Percentiles rank a stretch among this genome's conserved stretches.
Conservation (phyloP, 768 basidiomycete species). For the Hortiboletus campestris region DNA sequence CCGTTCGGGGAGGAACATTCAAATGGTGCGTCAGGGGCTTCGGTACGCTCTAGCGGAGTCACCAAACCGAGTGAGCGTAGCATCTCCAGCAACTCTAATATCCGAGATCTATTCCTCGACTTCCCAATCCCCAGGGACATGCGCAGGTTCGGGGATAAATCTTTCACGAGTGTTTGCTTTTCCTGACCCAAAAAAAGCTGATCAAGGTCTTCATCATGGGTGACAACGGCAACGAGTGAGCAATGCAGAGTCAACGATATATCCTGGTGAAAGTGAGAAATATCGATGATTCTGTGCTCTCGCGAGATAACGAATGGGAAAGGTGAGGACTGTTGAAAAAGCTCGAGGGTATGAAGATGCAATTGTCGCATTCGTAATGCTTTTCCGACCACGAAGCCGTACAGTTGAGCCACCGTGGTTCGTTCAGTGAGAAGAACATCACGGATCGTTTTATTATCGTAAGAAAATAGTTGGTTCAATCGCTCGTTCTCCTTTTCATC, state of each 20-base stretch:
- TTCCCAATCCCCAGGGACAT: constrained; percentile 56
- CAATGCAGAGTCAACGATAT: constrained; percentile 66
- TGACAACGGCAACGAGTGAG: constrained; percentile 55
- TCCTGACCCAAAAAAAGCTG: constrained; percentile 51
- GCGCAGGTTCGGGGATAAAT: constrained; percentile 52
- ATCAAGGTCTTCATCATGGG: constrained; percentile 56
- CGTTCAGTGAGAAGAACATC: constrained; percentile 67
- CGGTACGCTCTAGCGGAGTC: constrained; percentile 52
- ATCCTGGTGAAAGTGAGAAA: constrained; percentile 62
- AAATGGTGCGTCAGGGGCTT: constrained; percentile 41
- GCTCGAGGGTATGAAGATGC: constrained; percentile 52
- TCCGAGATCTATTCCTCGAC: constrained; percentile 54
- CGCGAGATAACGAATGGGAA: constrained; percentile 50
- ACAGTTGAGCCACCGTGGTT: constrained; percentile 66
- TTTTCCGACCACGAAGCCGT: constrained; percentile 73
- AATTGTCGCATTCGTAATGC: constrained; percentile 61
- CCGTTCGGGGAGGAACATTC: constrained; percentile 42
- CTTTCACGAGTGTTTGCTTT: constrained; percentile 46
- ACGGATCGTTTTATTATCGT: constrained; percentile 53
- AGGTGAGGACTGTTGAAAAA: constrained; percentile 40
- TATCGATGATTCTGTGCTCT: constrained; percentile 54
- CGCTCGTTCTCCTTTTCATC: constrained; percentile 41
- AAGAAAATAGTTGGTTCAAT: constrained; percentile 52
- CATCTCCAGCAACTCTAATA: constrained; percentile 61
- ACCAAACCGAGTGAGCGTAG: constrained; percentile 58